Percentiles rank a stretch among this genome's conserved stretches.
Conservation (phyloP, 768 basidiomycete species). For the Chiua virens region DNA sequence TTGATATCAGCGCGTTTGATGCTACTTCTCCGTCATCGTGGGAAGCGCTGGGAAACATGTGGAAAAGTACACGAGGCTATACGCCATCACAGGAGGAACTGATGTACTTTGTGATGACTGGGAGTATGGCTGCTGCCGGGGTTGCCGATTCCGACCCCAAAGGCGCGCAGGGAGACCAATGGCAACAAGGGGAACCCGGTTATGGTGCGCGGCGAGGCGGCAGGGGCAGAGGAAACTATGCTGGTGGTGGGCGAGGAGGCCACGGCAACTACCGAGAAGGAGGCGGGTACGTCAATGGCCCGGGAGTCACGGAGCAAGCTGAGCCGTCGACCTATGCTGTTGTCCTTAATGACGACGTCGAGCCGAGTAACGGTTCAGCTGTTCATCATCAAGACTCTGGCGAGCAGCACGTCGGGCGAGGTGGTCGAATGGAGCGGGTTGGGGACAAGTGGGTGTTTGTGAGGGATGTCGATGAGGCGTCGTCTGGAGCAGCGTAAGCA, state of each 20-base stretch:
- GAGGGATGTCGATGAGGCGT: constrained; percentile 38
- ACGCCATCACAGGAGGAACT: constrained; percentile 73
- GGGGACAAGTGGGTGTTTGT: constrained; percentile 76
- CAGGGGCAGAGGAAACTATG: constrained; percentile 38
- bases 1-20: constrained; percentile 74
- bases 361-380: constrained; percentile 9
- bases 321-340: constrained; percentile 57
- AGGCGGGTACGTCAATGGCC: constrained; percentile 35
- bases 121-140: constrained; percentile 23
- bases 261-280: constrained; percentile 52
- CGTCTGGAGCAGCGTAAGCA: constrained; percentile 20
- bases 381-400: neutral
- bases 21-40: constrained; percentile 71
- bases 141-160: constrained; percentile 13
- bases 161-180: constrained; percentile 22
- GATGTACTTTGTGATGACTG: constrained; percentile 67
- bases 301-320: constrained; percentile 21
- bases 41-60: constrained; percentile 79
- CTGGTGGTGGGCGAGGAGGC: constrained; percentile 29
- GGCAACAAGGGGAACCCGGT: constrained; percentile 34
- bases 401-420: constrained; percentile 23
- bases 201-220: constrained; percentile 40
- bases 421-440: constrained; percentile 65
- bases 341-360: constrained; percentile 52
- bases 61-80: constrained; percentile 67